A percentile compares a stretch with the other conserved stretches of the same genome.
Evolutionary conservation across 306 rosid species (phyloP).

Genomic region (Notholithocarpus densiflorus): DNA sequence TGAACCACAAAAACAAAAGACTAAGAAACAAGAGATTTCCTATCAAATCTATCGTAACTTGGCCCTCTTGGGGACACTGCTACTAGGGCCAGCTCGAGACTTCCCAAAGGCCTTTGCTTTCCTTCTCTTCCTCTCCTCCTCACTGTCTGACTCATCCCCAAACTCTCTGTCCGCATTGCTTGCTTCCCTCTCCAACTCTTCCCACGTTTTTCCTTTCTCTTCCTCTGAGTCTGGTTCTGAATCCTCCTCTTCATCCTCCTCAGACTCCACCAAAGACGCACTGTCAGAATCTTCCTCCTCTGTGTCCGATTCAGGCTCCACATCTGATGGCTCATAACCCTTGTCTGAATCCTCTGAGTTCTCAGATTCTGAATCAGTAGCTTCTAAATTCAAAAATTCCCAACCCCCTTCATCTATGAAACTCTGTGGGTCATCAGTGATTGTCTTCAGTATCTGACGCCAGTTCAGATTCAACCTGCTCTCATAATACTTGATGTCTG

Average conservation of each 20-base stretch:
- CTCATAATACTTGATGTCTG: conserved; percentile 89
- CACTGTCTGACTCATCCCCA: conserved; percentile 85
- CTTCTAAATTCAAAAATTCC: conserved; percentile 94
- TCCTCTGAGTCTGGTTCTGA: conserved; percentile 42
- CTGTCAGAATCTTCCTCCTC: conserved; percentile 80
- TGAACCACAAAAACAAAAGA: neutral
- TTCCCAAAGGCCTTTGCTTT: conserved; percentile 82
- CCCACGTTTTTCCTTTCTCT: conserved; percentile 80
- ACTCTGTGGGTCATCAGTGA: conserved; percentile 89
- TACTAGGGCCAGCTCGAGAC: conserved; percentile 51
- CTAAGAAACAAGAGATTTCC: neutral
- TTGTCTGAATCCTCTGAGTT: conserved; percentile 78
- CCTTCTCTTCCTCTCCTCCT: conserved; percentile 86
- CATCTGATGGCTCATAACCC: conserved; percentile 85
- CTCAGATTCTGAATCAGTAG: conserved; percentile 83
- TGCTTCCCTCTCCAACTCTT: conserved; percentile 96
- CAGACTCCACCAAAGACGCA: conserved; percentile 86
- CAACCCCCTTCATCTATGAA: conserved; percentile 97
- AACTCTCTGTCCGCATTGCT: conserved; percentile 90
- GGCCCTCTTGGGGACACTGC: conserved; percentile 58
- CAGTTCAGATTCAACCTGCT: conserved; percentile 94
- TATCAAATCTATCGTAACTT: conserved; percentile 52
- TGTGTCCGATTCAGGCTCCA: conserved; percentile 79
- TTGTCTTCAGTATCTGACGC: conserved; percentile 93
- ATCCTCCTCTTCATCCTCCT: conserved; percentile 59